A percentile compares a stretch with the other conserved stretches of the same genome.
Conservation (phyloP, 2,329 filamentous ascomycete species). For the Beauveria bassiana region DNA sequence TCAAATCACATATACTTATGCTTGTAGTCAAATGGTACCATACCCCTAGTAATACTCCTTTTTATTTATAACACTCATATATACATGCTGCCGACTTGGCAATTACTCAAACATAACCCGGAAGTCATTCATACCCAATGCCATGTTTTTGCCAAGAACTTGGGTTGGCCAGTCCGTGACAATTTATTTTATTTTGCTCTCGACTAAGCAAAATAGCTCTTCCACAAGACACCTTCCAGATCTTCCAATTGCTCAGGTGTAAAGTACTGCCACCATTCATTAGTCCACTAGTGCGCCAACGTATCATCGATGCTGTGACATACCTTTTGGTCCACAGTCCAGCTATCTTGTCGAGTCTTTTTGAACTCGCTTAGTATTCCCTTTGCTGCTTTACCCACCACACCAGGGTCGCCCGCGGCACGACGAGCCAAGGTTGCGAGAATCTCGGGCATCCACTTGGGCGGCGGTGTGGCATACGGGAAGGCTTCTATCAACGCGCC, state of each 20-base stretch:
- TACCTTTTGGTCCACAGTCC: constrained; percentile 97
- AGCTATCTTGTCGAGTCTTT: constrained; percentile 98
- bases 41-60: no score
- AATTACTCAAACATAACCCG: neutral
- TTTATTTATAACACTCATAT: no score
- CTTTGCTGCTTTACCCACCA: constrained; percentile 95
- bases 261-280: constrained; percentile 53
- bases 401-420: constrained; percentile 80
- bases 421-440: constrained; percentile 76
- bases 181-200: neutral
- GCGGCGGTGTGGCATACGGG: constrained; percentile 89
- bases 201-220: constrained; percentile 82
- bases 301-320: constrained; percentile 23
- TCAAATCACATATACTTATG: no score
- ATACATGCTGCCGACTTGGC: neutral
- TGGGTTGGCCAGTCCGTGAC: no score
- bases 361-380: constrained; percentile 93
- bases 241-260: constrained; percentile 90
- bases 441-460: constrained; percentile 87
- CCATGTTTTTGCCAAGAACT: no score
- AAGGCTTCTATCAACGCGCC: constrained; percentile 92
- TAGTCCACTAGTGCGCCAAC: constrained; percentile 16
- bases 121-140: neutral
- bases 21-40: no score
- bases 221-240: constrained; percentile 93